Base-by-base conservation (phyloP, 306 rosid genomes). In the Crotalaria pallida region DNA sequence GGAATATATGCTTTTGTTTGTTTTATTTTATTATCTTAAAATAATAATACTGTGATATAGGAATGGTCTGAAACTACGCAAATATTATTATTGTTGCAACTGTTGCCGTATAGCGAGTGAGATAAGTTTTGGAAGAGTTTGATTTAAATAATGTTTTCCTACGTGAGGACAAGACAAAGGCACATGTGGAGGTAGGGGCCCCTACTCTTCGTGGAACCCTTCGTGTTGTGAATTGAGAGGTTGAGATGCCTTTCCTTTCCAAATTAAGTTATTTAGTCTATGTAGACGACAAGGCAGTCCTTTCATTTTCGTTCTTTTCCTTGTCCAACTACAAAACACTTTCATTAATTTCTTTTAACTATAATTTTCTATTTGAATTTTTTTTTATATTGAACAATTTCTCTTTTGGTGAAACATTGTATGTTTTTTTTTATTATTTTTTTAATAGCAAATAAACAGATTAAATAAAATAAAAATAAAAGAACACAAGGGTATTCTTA, bases 81-180 rank as follows among this genome's bases (percentile, higher is more conserved):
- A 40, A 40, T 40, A 11, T 40, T 40, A 40, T 40, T 40, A 40
- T 40, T 40, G 45, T 11, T 11, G 85, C 69, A 21, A 56, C 2
- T 27, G 57, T 75, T 89, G 88, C 81, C 88, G 12, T 66, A 40
- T 82, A 71, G 78, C 53, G 75, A 77, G 59, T n/a, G 53, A 59
- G 81, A 79, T 69, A 63, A 76, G 79, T 53, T 50, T 76, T 77
- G 79, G 64, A 52, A 62, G 84, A 26, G 59, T 73, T 73, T 84
- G 84, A 85, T 84, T 81, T 79, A 73, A 88, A 85, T 89, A 88
- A 85, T 89, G 90, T 77, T 74, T 85, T 79, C 68, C 88, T 84
- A 81, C 83, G 84, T 36, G 50, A 90, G 70, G 88, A 86, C 80
- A 75, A 77, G 90, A 90, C 92, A 86, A 34, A 26, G 83, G 85